Percentiles rank a stretch among this genome's conserved stretches.
Evolutionary conservation across 2,329 filamentous ascomycete species (phyloP).

Genomic region (Ceratocystis ficicola): DNA sequence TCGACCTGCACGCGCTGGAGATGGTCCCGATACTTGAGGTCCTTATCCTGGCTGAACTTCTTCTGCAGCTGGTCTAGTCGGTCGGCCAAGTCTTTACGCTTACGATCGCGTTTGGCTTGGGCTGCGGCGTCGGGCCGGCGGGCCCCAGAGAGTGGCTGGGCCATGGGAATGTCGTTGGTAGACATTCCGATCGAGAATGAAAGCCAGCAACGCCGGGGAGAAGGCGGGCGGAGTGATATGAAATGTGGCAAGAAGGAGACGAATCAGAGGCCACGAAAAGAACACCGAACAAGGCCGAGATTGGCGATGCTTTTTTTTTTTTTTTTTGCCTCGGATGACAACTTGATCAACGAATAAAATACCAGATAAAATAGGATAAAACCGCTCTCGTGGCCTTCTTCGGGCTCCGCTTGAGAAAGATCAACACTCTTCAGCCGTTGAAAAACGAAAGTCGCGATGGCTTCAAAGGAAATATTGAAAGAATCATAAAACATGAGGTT

Average conservation of each 20-base stretch:
- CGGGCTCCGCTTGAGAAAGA: too few relatives aligned
- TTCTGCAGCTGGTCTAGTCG: constrained; percentile 63
- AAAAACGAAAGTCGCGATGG: neutral
- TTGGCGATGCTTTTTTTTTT: neutral
- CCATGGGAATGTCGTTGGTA: constrained; percentile 29
- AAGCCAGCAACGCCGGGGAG: neutral
- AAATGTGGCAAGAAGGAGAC: neutral
- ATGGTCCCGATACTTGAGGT: constrained; percentile 76
- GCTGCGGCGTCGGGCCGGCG: constrained; percentile 32
- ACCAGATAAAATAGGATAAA: neutral
- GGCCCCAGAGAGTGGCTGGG: constrained; percentile 24
- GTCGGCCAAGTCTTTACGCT: constrained; percentile 70
- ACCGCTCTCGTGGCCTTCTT: neutral
- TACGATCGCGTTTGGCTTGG: constrained; percentile 81
- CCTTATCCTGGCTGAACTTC: constrained; percentile 67
- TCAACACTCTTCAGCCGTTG: neutral
- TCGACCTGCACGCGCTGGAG: constrained; percentile 86
- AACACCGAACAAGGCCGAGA: constrained; percentile 1
- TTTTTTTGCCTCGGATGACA: too few relatives aligned
- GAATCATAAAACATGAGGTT: neutral
- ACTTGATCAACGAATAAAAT: neutral
- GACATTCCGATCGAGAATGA: constrained; percentile 29
- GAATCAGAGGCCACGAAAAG: neutral
- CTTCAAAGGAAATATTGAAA: neutral
- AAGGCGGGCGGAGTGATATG: neutral